These are phyloP conservation scores for Clonostachys solani DNA, from an alignment of 2,329 filamentous ascomycete species.

Conservation along the genomic window DNA sequence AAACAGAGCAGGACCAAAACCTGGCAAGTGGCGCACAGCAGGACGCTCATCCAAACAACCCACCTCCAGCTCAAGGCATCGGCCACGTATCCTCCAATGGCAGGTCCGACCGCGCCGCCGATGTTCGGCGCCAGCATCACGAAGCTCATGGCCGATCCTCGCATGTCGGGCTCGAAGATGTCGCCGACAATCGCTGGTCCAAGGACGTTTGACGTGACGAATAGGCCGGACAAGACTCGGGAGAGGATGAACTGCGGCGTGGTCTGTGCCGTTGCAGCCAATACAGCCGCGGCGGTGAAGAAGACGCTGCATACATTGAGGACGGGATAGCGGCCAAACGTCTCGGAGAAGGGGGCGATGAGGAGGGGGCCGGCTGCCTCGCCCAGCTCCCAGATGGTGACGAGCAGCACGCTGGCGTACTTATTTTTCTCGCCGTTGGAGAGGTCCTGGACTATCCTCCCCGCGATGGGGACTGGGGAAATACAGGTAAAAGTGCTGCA, in stretches of 20 bases:
- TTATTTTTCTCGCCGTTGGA: constrained; percentile 30
- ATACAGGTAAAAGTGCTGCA: constrained; percentile 53
- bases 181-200: constrained; percentile 62
- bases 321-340: constrained; percentile 51
- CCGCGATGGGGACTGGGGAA: constrained; percentile 48
- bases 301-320: constrained; percentile 47
- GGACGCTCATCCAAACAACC: constrained; percentile 45
- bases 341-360: constrained; percentile 59
- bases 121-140: constrained; percentile 53
- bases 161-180: constrained; percentile 52
- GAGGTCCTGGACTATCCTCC: constrained; percentile 43
- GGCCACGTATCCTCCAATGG: constrained; percentile 49
- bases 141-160: constrained; percentile 54
- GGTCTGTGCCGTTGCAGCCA: constrained; percentile 39
- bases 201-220: constrained; percentile 60
- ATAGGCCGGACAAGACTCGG: constrained; percentile 55
- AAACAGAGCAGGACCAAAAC: constrained; percentile 45
- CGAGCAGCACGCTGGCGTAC: constrained; percentile 53
- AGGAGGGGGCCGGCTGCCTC: constrained; percentile 56
- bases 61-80: constrained; percentile 50
- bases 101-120: constrained; percentile 52
- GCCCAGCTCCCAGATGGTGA: constrained; percentile 68
- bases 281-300: constrained; percentile 42
- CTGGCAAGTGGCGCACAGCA: constrained; percentile 42
- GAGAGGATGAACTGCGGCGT: constrained; percentile 44